Evolutionary conservation across 1,139 yeast genomes (phyloP), one percentile per base, ranked within the genome.

Genomic region (Torulaspora pretoriensis): DNA sequence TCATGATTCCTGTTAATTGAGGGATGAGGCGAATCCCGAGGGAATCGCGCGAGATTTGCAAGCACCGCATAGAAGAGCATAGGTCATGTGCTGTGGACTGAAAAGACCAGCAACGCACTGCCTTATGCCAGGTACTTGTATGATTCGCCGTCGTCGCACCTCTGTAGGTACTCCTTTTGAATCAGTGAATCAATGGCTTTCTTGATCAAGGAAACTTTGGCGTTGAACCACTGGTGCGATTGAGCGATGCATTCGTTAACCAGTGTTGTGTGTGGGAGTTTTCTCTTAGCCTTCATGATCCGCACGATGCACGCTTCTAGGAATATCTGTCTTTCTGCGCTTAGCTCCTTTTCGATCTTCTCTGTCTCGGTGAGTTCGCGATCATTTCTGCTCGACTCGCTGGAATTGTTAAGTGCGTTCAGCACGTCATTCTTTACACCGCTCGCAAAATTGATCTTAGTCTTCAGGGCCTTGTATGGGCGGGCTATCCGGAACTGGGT

Each of bases 241-340:
- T 89, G 96, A 44, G 88, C 85, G 56, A 88, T 81, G 31, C 92
- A 94, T 65, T 92, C 97, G 56, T 85, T 88, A 42, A 90, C 81
- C 59, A 92, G 74, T 43, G 82, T 82, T 41, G 83, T 84, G 63
- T 89, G 97, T 51, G 80, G 79, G 56, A 88, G 73, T 41, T 74
- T 75, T 66, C 89, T 85, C 61, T 97, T 78, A 1, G 96, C 90
- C 70, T 92, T 92, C 97, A 92, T 92, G 60, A 92, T 87, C 59
- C 98, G 78, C 36, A 92, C 98, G 68, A 92, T 88, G 59, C 95
- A 86, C 1, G 97, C 96, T 61, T 89, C 87, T 59, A 92, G 74
- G 68, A 83, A 83, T 61, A 85, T 80, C 70, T 83, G 87, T 58
- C 97, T 80, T 49, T 89, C 87, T 60, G 88, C 92, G 56, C 83